These are phyloP conservation scores for Litsea cubeba DNA, from an alignment of 164 flowering plant species.

Conservation along the genomic window DNA sequence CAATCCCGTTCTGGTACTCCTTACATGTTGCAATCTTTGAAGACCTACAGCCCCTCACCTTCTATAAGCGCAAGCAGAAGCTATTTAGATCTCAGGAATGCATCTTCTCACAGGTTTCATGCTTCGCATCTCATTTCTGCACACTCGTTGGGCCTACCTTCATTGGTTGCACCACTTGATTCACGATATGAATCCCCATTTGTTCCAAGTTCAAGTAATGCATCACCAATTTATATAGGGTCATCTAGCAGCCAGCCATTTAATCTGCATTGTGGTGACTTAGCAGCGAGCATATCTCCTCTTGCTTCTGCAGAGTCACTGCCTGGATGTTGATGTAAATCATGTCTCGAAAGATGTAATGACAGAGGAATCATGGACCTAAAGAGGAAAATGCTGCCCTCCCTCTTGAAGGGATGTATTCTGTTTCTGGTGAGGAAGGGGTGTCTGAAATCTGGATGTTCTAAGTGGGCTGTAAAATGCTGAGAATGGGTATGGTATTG, in stretches of 20 bases:
- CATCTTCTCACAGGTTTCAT: constrained; percentile 62
- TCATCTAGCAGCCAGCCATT: constrained; percentile 61
- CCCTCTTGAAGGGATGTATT: neutral
- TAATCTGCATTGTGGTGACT: constrained; percentile 60
- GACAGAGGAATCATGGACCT: neutral
- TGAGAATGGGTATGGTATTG: neutral
- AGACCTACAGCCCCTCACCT: constrained; percentile 55
- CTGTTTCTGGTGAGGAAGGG: neutral
- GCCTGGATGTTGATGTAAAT: constrained; percentile 58
- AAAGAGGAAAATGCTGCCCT: too few species aligned
- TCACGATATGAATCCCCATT: constrained; percentile 57
- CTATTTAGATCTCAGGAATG: constrained; percentile 61
- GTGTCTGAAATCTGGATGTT: neutral
- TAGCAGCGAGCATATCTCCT: constrained; percentile 77
- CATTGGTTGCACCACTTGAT: constrained; percentile 46
- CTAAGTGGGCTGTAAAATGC: neutral
- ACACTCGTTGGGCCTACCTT: constrained; percentile 62
- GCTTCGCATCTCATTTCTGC: constrained; percentile 54
- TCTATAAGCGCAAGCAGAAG: constrained; percentile 51
- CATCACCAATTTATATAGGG: constrained; percentile 52
- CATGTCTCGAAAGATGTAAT: neutral
- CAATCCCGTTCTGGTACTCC: constrained; percentile 52
- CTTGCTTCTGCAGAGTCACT: constrained; percentile 83
- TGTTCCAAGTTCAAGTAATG: constrained; percentile 69
- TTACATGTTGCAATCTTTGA: constrained; percentile 38